Base-by-base conservation (phyloP, 345 rosid genomes). In the Melastoma malabathricum region DNA sequence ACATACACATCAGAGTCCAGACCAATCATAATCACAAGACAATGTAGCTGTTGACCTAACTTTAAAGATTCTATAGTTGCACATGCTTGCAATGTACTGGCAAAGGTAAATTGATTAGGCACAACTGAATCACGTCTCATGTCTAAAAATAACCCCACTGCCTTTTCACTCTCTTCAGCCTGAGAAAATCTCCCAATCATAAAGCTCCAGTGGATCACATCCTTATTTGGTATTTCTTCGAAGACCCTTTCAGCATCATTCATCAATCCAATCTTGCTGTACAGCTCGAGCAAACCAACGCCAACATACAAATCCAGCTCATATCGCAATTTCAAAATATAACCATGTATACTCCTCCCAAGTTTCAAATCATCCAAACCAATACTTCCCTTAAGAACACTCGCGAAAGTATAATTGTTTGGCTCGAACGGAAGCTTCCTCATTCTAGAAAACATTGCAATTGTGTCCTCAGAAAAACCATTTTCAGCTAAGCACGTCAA, bases 121-220 rank as follows among this genome's bases (percentile, higher is more conserved):
- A 46, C 51, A 65, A 82, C 74, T 8, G 62, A 72, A 55, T 73
- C 67, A 58, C 15, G 71, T 56, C 86, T 77, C 98, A 92, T 87
- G 62, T 46, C 71, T 10, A 56, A 50, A 66, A 87, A 92, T 59
- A 92, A 60, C 55, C 72, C 71, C 51, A 79, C 34, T 1, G 95
- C 95, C 59, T 72, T 70, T 49, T 43, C 15, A 64, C 81, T 79
- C 46, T 51, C 71, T 12, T 61, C 66, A 57, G 60, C 76, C 65
- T 82, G 93, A 51, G 95, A 77, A 68, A 74, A 70, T 25, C 93
- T 65, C 15, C 87, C 71, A 63, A 87, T 83, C 97, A 92, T 81
- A 64, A 84, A 85, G 66, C 96, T 92, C 95, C 98, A 92, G 44
- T 81, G 77, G 56, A 84, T 61, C 47, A 84, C 93, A 69, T 92